Evolutionary conservation across 1,284 basidiomycete genomes (phyloP), one percentile per base, ranked within the genome.

Genomic region (Porphyrellus sp.): DNA sequence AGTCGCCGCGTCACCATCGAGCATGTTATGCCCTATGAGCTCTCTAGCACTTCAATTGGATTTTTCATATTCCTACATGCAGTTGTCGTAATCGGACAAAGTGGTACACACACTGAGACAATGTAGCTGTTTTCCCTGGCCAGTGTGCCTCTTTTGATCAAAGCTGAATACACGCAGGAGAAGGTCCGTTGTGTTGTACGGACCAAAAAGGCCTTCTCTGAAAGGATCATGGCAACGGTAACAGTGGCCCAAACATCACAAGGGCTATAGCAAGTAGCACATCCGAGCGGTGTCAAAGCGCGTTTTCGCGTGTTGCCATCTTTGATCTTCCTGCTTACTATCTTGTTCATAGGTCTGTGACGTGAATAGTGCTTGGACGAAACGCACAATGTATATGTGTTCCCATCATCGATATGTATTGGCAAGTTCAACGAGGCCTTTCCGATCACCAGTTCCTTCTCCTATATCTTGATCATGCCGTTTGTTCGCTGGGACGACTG

Each of bases 311-410:
- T n/a, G n/a, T n/a, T n/a, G n/a, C n/a, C n/a, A n/a, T n/a, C 45
- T 42, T 44, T 54, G 35, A 37, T 12, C 33, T 34, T 15, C 8
- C 23, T 35, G 24, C 58, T 39, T 51, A 55, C 40, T 50, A 24
- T 23, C 34, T 40, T 31, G 9, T 30, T 41, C 30, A 25, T 45
- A 42, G 35, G 21, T 8, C 9, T 4, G 16, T n/a, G 34, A 28
- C 8, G 34, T 27, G 28, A 34, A 38, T 3, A 18, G 34, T 43
- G 56, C 56, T 61, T 61, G 56, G 59, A 61, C 33, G 9, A 4
- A 4, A 8, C 7, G 8, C 16, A 21, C 25, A 12, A 18, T 13
- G 21, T 49, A 52, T 53, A 59, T 52, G 27, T 12, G 20, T 33
- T 9, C 21, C 25, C 18, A 1, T 31, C 40, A 13, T 23, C 33